phyloP scores from a whole-genome alignment of 805 yeast species.

The Sungouiella blattae region DNA sequence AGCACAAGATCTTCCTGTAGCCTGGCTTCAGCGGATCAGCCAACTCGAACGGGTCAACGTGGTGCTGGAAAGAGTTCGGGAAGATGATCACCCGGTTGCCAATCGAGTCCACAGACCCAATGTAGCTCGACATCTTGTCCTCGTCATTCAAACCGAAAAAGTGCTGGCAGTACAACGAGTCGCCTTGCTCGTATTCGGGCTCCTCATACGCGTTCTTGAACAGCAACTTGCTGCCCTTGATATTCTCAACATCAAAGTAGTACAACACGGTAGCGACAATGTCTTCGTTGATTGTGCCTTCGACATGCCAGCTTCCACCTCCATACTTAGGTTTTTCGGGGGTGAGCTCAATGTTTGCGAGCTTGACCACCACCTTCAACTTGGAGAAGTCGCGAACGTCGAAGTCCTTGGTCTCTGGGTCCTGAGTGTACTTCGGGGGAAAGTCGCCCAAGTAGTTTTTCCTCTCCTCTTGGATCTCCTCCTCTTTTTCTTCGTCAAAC shows the following conservation, averaged over 20 bases:
- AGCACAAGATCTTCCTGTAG: conserved; percentile 36
- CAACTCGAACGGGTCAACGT: conserved; percentile 37
- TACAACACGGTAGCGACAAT: conserved; percentile 40
- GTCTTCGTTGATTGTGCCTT: conserved; percentile 39
- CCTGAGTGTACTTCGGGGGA: conserved; percentile 4
- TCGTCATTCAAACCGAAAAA: conserved; percentile 30
- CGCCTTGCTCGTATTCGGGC: conserved; percentile 35
- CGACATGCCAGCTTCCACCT: conserved; percentile 45
- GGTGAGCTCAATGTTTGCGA: conserved; percentile 39
- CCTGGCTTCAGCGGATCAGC: conserved; percentile 33
- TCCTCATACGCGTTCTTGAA: conserved; percentile 28
- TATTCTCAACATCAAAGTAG: conserved; percentile 40
- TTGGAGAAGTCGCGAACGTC: conserved; percentile 11
- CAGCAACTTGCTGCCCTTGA: conserved; percentile 28
- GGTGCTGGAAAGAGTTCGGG: conserved; percentile 39
- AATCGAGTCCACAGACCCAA: conserved; percentile 24
- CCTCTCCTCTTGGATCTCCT: conserved; percentile 3
- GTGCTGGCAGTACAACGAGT: conserved; percentile 19
- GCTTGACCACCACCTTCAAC: conserved; percentile 35
- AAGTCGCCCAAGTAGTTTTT: conserved; percentile 2
- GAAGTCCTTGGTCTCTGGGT: conserved; percentile 1
- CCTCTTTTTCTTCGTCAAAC: conserved; percentile 9
- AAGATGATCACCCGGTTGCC: conserved; percentile 31
- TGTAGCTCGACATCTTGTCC: conserved; percentile 17
- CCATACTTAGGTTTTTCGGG: conserved; percentile 36